Base-by-base conservation (phyloP, 169 alveolate genomes). In the Cryptosporidium meleagridis region DNA sequence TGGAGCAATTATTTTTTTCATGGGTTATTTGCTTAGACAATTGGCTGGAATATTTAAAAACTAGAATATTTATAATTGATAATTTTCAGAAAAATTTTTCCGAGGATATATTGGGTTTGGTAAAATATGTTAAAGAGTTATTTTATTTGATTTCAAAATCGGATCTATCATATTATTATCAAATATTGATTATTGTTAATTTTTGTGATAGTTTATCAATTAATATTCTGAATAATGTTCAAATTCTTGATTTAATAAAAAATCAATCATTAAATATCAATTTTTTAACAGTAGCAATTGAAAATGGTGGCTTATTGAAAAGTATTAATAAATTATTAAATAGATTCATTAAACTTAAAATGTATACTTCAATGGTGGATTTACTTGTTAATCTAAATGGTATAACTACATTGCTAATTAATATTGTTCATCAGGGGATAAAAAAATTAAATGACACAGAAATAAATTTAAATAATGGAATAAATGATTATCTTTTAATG, bases 111-210 rank as follows among this genome's bases (percentile, higher is more conserved):
- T 33, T 73, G 44, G 44, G 45, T 10, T n/a, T 73, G 53, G 9
- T 29, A 4, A 73, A 59, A 26, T 26, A 55, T 26, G n/a, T 26
- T 14, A 53, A 53, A 12, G 86, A 73, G 35, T n/a, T 73, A 33
- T 73, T 73, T 55, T n/a, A 73, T n/a, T 41, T 53, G 26, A 44
- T 73, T 35, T 73, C 71, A 5, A 73, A 29, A 44, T 73, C 86
- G 21, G 31, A 41, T 33, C 4, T 73, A 31, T 23, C 70, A 29
- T n/a, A n/a, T 51, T 41, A 33, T 0, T 37, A 73, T 53, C 68
- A 73, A 73, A 23, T 33, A 37, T 55, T 29, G 8, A 14, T 73
- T 16, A 51, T 73, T 35, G n/a, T 52, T 62, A 7, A 31, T 35
- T 59, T 52, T 3, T 73, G 86, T 35, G 39, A 44, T 41, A 41